Evolutionary conservation across 2,329 filamentous ascomycete genomes (phyloP), one percentile per base, ranked within the genome.

Genomic region (Myriosclerotinia duriaeana): DNA sequence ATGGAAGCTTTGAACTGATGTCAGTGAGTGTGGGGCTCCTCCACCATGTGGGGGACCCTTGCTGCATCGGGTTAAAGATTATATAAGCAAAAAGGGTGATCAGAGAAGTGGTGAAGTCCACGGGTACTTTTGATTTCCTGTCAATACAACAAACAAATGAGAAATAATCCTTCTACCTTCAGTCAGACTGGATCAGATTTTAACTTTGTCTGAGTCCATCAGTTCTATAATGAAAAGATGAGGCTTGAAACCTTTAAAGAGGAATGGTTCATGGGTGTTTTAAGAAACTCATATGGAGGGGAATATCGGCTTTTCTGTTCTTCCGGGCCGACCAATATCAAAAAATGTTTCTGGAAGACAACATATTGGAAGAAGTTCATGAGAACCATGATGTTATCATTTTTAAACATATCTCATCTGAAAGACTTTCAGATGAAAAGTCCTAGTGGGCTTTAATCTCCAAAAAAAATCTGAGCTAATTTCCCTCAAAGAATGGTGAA

Each of bases 271-370:
- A 20, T 48, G 2, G 20, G 9, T 40, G 9, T 26, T 12, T 17
- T 3, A 26, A 34, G 8, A 22, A 38, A 26, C 42, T 22, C 12
- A 14, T 60, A 20, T 26, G 2, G 34, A 48, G 9, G 9, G 30
- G 30, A 5, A 15, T 2, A 17, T 46, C 58, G 58, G 58, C 44
- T n/a, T 61, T n/a, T 61, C 20, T 61, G 15, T 61, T 50, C 17
- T 61, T 52, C 58, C 58, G 58, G 48, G 44, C 58, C 34, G 58
- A 38, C 15, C 44, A 61, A 50, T 61, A 61, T 61, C 38, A 61
- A 61, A 61, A 56, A 50, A 50, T 46, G 44, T 50, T 50, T 50
- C 58, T 50, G 20, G 8, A 26, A 26, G 44, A 17, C n/a, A 14
- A 38, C n/a, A 12, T 50, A 50, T 50, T 50, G 44, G 5, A 61